Evolutionary conservation across 768 basidiomycete genomes (phyloP), one percentile per base, ranked within the genome.

Genomic region (Mycena rebaudengoi): DNA sequence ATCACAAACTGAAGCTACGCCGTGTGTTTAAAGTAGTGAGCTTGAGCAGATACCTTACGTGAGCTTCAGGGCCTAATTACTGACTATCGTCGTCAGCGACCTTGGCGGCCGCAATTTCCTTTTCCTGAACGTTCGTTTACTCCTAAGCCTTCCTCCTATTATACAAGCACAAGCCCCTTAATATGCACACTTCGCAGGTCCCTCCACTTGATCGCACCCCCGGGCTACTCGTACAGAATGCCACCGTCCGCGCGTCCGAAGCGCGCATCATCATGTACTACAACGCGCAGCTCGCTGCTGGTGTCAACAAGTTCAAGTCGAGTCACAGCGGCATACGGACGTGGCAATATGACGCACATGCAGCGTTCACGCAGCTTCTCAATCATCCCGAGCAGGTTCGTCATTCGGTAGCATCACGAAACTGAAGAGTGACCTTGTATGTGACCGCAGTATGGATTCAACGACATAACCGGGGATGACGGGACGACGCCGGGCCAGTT

Each of bases 111-210:
- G 80, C 32, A 77, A 82, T 69, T 85, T 85, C 71, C 64, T 84
- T 12, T 83, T 84, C 71, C 69, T 84, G 70, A 83, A 77, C 37
- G 81, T 84, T 8, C 83, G 82, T 6, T 79, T 80, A 5, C 65
- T 75, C 29, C 64, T 82, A 46, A 73, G 26, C 78, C 35, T 75
- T 82, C n/a, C 10, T 81, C 83, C 52, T 72, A 40, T 46, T 37
- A 26, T 18, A 26, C 5, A 26, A 41, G 14, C 23, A 74, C 35
- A 59, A 10, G 71, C 32, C 10, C 7, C 29, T 43, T 32, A 12
- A 14, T 41, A 28, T 35, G 11, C 40, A 41, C 12, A 28, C 20
- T 25, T 41, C 23, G 20, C 48, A 43, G 37, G 23, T 54, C 49
- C 39, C 29, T 16, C 33, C 37, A 35, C 45, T 54, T 74, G 76